phyloP scores from a whole-genome alignment of 2,329 filamentous ascomycete species.

The Pseudocercospora fijiensis region DNA sequence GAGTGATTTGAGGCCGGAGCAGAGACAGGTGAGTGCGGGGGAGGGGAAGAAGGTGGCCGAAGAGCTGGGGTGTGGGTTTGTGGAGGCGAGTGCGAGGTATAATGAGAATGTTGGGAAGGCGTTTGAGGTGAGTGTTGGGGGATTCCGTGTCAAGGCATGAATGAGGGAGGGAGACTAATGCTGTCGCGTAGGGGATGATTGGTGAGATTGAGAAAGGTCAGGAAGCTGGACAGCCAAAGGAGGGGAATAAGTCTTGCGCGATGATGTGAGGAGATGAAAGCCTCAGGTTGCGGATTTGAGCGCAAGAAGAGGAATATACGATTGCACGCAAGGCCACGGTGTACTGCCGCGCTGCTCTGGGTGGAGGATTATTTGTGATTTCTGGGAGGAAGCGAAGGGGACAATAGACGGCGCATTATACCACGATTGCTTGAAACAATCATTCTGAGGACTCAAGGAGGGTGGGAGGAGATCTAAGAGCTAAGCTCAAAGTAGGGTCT shows the following conservation, averaged over 20 bases:
- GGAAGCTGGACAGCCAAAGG: conserved; percentile 82
- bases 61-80: conserved; percentile 89
- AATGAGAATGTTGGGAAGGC: conserved; percentile 91
- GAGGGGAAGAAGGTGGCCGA: conserved; percentile 82
- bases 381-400: not conserved
- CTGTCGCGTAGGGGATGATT: conserved; percentile 66
- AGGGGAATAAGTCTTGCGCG: conserved; percentile 71
- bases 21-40: conserved; percentile 83
- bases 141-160: no score
- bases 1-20: conserved; percentile 86
- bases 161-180: not conserved
- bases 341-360: not conserved
- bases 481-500: not conserved
- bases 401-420: conserved; percentile 7
- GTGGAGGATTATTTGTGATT: not conserved
- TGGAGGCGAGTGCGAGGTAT: conserved; percentile 89
- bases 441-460: not conserved
- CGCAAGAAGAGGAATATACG: not conserved
- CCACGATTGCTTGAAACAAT: conserved; percentile 1
- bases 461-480: not conserved
- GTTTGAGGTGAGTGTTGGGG: conserved; percentile 60
- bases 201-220: conserved; percentile 85
- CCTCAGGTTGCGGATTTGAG: not conserved
- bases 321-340: not conserved
- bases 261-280: conserved; percentile 65